Evolutionary conservation across 352 stramenopile genomes (phyloP), one percentile per base, ranked within the genome.

Genomic region (Globisporangium canariense): DNA sequence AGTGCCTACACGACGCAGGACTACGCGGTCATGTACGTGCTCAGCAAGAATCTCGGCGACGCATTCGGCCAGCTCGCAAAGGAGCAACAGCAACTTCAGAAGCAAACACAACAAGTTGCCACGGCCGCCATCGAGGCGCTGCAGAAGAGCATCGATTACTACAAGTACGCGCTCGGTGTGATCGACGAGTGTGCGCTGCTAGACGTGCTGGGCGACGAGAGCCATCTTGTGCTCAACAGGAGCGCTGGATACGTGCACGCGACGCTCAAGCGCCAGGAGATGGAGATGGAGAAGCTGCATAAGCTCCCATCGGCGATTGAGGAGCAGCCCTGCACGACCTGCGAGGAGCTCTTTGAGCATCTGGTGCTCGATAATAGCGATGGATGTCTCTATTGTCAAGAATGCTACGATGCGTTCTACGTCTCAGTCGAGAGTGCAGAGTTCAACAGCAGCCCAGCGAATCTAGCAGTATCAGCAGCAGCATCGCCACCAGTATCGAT

Each of bases 381-480:
- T 54, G 82, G 77, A 4, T 85, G 83, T 25, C 63, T 60, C n/a
- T 94, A 94, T 62, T 94, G 86, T 59, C 68, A 74, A 18, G 43
- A 46, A 32, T 93, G 86, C 60, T 94, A 80, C 49, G 76, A 91
- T 16, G 78, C 69, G 41, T 94, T 85, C 59, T 92, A 94, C 62
- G 74, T 69, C 49, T 64, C 65, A n/a, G 36, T 64, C 40, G 34
- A 47, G 10, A 16, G 16, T 20, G 36, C 28, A 1, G 43, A 63
- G 2, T 25, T 56, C 13, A 40, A 28, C 10, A 40, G 2, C 45
- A 38, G 30, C 16, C 2, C 25, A 41, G 25, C 45, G 16, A 43
- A 2, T n/a, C 11, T 36, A 30, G 49, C 3, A 25, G 34, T 38
- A 9, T 49, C 25, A 36, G 18, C 25, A 30, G 30, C 22, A 38